These are phyloP conservation scores for Monosporozyma siamensis DNA, from an alignment of 805 yeast genomes.

Conservation along the genomic window DNA sequence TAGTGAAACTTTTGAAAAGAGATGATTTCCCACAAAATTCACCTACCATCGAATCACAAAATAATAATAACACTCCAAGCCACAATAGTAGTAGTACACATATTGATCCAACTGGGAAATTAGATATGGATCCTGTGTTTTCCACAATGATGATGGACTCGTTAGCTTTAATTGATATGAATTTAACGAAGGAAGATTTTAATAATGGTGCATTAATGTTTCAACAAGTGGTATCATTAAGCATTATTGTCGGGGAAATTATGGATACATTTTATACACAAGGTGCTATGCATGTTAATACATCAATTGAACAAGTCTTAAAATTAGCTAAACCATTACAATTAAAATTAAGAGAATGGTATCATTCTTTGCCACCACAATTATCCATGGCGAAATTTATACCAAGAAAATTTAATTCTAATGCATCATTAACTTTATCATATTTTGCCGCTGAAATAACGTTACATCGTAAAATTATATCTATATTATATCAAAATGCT, in stretches of 20 bases:
- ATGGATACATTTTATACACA: constrained; percentile 64
- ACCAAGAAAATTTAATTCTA: constrained; percentile 57
- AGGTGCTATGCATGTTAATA: constrained; percentile 47
- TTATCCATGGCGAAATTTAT: constrained; percentile 53
- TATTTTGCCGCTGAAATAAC: constrained; percentile 87
- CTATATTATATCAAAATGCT: constrained; percentile 32
- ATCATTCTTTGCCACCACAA: constrained; percentile 57
- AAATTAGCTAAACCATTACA: constrained; percentile 76
- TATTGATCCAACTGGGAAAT: constrained; percentile 1
- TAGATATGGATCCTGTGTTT: background rate
- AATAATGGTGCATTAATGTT: constrained; percentile 63
- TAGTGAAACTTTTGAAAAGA: constrained; percentile 54
- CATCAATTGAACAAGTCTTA: constrained; percentile 57
- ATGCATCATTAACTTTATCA: constrained; percentile 72
- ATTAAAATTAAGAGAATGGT: constrained; percentile 62
- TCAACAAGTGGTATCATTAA: constrained; percentile 55
- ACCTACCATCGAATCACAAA: constrained; percentile 13
- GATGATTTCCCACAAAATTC: constrained; percentile 73
- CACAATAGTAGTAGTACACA: no score
- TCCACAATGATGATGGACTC: constrained; percentile 9
- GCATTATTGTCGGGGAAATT: constrained; percentile 63
- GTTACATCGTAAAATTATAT: constrained; percentile 67
- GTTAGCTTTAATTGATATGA: constrained; percentile 21
- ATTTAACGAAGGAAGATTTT: constrained; percentile 41
- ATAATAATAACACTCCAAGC: background rate